Evolutionary conservation across 202 grass and related monocot species (phyloP).

Genomic region (Schoenoplectus triqueter): DNA sequence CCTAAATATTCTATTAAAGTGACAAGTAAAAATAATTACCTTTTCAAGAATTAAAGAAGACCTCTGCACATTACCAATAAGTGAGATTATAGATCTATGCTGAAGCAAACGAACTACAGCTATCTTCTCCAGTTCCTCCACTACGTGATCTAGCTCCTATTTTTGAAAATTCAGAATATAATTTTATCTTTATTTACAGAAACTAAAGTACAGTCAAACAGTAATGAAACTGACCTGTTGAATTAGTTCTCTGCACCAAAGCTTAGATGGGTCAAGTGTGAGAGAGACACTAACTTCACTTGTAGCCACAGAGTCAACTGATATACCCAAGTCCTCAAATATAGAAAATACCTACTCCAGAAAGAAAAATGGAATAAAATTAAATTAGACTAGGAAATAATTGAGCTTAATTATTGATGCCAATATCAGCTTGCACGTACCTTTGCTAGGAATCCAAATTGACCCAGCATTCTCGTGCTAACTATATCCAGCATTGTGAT

Average conservation of each 20-base stretch:
- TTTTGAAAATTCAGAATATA: conserved; percentile 36
- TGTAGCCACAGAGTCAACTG: conserved; percentile 92
- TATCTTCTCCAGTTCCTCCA: conserved; percentile 94
- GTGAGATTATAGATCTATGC: conserved; percentile 85
- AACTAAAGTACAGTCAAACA: not conserved
- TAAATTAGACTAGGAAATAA: conserved; percentile 28
- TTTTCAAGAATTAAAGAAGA: conserved; percentile 96
- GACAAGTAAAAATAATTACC: conserved; percentile 41
- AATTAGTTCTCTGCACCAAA: conserved; percentile 85
- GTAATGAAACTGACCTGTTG: conserved; percentile 58
- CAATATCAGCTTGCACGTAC: conserved; percentile 35
- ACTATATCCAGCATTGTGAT: conserved; percentile 97
- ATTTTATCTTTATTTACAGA: conserved; percentile 14
- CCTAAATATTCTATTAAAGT: conserved; percentile 14
- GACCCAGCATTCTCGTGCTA: conserved; percentile 92
- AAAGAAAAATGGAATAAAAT: conserved; percentile 17
- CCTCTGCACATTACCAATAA: conserved; percentile 88
- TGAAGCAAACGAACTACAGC: conserved; percentile 87
- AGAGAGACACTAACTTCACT: conserved; percentile 99
- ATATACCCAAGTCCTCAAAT: conserved; percentile 97
- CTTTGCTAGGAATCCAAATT: conserved; percentile 96
- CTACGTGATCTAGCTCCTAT: conserved; percentile 86
- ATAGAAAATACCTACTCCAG: conserved; percentile 87
- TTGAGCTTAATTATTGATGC: not conserved
- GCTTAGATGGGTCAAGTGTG: conserved; percentile 82